These are phyloP conservation scores for Fraxinus angustifolia DNA, from an alignment of 305 asterid species.

Conservation along the genomic window DNA sequence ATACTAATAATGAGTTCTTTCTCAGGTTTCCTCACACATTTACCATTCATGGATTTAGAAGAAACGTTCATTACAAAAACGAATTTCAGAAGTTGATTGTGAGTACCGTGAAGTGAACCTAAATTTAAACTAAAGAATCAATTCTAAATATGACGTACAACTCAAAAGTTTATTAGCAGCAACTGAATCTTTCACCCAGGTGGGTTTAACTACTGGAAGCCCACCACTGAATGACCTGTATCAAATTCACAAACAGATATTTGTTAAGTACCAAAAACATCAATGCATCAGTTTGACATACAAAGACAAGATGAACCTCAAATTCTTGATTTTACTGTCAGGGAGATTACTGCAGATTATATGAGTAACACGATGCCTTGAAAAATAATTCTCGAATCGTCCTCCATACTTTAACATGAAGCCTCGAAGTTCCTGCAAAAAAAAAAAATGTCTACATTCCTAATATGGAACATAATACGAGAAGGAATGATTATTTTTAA, in stretches of 20 bases:
- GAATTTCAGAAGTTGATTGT: neutral
- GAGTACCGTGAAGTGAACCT: neutral
- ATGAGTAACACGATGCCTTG: conserved; percentile 81
- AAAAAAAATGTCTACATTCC: neutral
- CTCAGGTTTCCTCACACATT: neutral
- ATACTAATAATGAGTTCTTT: neutral
- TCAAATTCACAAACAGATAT: conserved; percentile 17
- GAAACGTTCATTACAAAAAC: neutral
- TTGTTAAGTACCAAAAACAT: conserved; percentile 11
- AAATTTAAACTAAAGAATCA: neutral
- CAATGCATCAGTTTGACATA: conserved; percentile 7
- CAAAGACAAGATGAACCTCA: conserved; percentile 53
- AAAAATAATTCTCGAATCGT: conserved; percentile 79
- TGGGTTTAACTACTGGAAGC: conserved; percentile 91
- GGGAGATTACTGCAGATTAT: conserved; percentile 96
- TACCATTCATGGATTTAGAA: neutral
- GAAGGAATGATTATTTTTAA: neutral
- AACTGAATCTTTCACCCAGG: conserved; percentile 86
- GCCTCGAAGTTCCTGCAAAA: conserved; percentile 78
- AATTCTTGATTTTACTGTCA: conserved; percentile 86
- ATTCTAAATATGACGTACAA: conserved; percentile 52
- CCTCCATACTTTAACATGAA: conserved; percentile 93
- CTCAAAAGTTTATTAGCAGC: conserved; percentile 80
- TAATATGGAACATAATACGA: conserved; percentile 5
- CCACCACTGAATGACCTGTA: conserved; percentile 92